A percentile compares a stretch with the other conserved stretches of the same genome.
phyloP scores from a whole-genome alignment of 176 grass and related monocot genomes.

The Tuctoria greenei region DNA sequence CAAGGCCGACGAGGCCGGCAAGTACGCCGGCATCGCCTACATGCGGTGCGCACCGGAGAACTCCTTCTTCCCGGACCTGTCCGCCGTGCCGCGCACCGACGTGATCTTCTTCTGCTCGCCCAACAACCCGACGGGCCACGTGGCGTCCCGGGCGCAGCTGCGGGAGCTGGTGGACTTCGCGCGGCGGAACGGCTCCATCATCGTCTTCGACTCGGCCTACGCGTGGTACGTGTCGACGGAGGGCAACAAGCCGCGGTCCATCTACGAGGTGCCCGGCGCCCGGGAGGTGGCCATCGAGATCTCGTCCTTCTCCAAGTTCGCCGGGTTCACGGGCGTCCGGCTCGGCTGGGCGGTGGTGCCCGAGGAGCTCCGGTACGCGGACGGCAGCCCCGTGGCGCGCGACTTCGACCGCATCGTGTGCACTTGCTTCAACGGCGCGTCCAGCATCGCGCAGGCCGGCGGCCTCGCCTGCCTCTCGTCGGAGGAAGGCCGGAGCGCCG shows the following conservation, averaged over 20 bases:
- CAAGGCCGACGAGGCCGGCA: constrained; percentile 34
- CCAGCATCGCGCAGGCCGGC: constrained; percentile 70
- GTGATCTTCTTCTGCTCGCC: constrained; percentile 99
- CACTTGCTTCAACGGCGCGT: constrained; percentile 97
- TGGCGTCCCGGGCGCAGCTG: constrained; percentile 63
- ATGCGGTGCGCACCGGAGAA: constrained; percentile 82
- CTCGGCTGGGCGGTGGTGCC: constrained; percentile 89
- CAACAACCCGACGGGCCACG: constrained; percentile 93
- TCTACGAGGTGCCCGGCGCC: constrained; percentile 87
- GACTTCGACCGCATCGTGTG: constrained; percentile 90
- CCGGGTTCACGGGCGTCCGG: constrained; percentile 86
- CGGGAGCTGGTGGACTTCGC: constrained; percentile 71
- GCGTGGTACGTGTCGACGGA: constrained; percentile 50
- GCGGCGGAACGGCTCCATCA: constrained; percentile 77
- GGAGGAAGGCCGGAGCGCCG: constrained; percentile 50
- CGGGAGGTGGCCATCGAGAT: constrained; percentile 98
- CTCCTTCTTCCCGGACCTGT: constrained; percentile 86
- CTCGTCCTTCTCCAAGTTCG: constrained; percentile 90
- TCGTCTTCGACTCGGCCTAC: constrained; percentile 85
- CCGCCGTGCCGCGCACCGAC: constrained; percentile 63
- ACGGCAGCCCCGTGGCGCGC: constrained; percentile 48
- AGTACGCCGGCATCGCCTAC: constrained; percentile 72
- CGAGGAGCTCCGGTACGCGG: constrained; percentile 67
- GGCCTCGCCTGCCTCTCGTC: constrained; percentile 71
- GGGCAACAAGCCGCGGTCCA: constrained; percentile 48